These are phyloP conservation scores for Chaetomium globosum DNA, from an alignment of 2,329 filamentous ascomycete species.

Conservation along the genomic window DNA sequence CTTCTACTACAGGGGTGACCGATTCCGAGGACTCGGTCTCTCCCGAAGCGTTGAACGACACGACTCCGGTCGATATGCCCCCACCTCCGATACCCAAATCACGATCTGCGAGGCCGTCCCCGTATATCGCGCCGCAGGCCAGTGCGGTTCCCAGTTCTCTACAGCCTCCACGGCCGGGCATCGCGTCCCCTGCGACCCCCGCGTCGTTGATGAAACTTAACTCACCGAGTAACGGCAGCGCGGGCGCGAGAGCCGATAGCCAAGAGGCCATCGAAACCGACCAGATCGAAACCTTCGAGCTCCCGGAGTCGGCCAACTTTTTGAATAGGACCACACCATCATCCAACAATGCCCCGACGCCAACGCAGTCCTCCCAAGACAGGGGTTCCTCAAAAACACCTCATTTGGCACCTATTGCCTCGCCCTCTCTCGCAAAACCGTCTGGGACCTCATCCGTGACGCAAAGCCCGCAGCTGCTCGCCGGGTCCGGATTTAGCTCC, in stretches of 20 bases:
- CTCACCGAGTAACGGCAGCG: conserved; percentile 56
- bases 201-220: conserved; percentile 83
- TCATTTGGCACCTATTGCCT: conserved; percentile 52
- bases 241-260: conserved; percentile 43
- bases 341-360: conserved; percentile 51
- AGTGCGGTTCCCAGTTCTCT: conserved; percentile 37
- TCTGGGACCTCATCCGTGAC: conserved; percentile 55
- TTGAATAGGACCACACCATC: conserved; percentile 51
- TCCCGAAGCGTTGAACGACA: conserved; percentile 62
- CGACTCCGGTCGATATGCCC: conserved; percentile 53
- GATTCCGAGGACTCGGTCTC: conserved; percentile 68
- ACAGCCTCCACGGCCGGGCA: conserved; percentile 42
- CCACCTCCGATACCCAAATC: conserved; percentile 68
- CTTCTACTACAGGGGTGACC: conserved; percentile 50
- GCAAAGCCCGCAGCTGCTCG: conserved; percentile 66
- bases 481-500: conserved; percentile 53
- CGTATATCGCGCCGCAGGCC: conserved; percentile 64
- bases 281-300: conserved; percentile 60
- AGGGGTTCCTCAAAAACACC: conserved; percentile 54
- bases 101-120: conserved; percentile 66
- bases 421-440: conserved; percentile 51
- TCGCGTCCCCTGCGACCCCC: conserved; percentile 73
- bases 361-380: conserved; percentile 39
- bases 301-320: conserved; percentile 71
- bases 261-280: conserved; percentile 52